A percentile compares a stretch with the other conserved stretches of the same genome.
Evolutionary conservation across 2,329 filamentous ascomycete species (phyloP).

Genomic region (Furcasterigmium sp.): DNA sequence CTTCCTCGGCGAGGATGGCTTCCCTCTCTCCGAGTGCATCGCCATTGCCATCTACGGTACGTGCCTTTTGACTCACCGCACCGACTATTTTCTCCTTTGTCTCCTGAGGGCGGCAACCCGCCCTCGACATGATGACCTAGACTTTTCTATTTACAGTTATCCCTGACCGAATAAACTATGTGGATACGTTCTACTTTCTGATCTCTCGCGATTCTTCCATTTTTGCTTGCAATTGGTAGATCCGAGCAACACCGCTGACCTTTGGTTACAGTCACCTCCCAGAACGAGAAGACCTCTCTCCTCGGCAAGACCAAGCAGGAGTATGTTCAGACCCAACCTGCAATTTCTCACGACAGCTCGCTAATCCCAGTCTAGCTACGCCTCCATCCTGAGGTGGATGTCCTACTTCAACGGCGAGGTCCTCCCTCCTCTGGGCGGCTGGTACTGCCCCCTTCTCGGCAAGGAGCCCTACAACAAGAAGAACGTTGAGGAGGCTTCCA

Average conservation of each 20-base stretch:
- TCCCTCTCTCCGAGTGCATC: conserved; percentile 80
- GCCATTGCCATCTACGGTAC: conserved; percentile 97
- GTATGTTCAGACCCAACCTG: conserved; percentile 40
- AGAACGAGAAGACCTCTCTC: conserved; percentile 99
- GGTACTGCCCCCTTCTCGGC: conserved; percentile 85
- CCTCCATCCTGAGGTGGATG: conserved; percentile 97
- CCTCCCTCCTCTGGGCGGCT: conserved; percentile 65
- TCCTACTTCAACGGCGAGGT: conserved; percentile 93
- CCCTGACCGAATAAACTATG: conserved; percentile 83
- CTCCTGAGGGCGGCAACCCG: conserved; percentile 1
- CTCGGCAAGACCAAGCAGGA: conserved; percentile 99
- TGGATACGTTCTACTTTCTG: conserved; percentile 91
- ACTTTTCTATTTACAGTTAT: conserved; percentile 85
- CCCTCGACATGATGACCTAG: conserved; percentile 62
- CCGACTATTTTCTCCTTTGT: conserved; percentile 11
- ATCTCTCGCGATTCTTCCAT: conserved; percentile 33
- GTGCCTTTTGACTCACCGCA: conserved; percentile 39
- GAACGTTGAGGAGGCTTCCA: conserved; percentile 74
- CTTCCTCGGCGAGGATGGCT: conserved; percentile 90
- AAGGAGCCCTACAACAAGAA: conserved; percentile 95
- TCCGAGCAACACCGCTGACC: conserved; percentile 23
- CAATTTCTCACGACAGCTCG: neutral
- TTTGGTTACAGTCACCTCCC: conserved; percentile 72
- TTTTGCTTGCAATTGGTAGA: conserved; percentile 14
- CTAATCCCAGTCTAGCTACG: conserved; percentile 55